Evolutionary conservation across 73 alveolate genomes (phyloP), one percentile per base, ranked within the genome.

Genomic region (Stentor roeselii): DNA sequence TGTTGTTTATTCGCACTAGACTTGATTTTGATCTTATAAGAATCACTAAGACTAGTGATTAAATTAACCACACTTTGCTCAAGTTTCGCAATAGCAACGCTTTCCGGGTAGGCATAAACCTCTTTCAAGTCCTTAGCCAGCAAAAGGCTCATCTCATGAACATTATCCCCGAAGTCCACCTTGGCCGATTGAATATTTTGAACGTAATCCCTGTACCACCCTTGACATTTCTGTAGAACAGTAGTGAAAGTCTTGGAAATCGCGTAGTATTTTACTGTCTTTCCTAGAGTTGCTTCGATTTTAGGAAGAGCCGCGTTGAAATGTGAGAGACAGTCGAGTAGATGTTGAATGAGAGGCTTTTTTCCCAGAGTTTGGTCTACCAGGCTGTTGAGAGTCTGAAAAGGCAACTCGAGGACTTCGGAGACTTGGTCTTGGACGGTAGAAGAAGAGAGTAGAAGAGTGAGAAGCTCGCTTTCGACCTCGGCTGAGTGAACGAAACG

Each of bases 131-230:
- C 80, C 37, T 67, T 27, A 67, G 50, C 41, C 1, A 67, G 42
- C 80, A 27, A 11, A 30, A 67, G 14, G 21, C 42, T 1, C 37
- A 67, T 21, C 21, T 67, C 80, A 32, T 67, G 80, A 1, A 67
- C 80, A 67, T 27, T 27, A 1, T 67, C 80, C 11, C 80, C 80
- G 0, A 67, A 21, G 2, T 67, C 80, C 21, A 67, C 34, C 34
- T 67, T 67, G 2, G 50, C 41, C 0, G 80, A 30, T 32, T 67
- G 80, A 40, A 67, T 67, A 21, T 30, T 40, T 67, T 67, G 80
- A 21, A 32, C 11, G 34, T 67, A 67, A 30, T 67, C 80, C 80
- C 80, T 67, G 41, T 67, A 67, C 80, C 80, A 67, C 1, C 42
- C 21, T 2, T 67, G 80, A 34, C 42, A 67, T 67, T 67, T 67